A percentile compares a stretch with the other conserved stretches of the same genome.
Conservation (phyloP, 2,329 filamentous ascomycete genomes). For the Hirsutella minnesotensis region DNA sequence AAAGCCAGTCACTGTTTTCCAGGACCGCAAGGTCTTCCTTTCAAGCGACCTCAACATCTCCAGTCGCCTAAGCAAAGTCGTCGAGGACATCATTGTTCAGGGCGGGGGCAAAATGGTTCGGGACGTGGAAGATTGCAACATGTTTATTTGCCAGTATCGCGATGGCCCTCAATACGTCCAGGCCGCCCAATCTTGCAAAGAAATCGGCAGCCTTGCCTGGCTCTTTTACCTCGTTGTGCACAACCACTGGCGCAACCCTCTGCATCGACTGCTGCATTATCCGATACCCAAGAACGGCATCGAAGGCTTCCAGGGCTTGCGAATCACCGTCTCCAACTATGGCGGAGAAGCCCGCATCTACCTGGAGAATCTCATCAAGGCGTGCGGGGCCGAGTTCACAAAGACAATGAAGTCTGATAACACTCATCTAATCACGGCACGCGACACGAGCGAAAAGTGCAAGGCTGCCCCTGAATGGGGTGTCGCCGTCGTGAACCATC, state of each 20-base stretch:
- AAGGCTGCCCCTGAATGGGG: conserved; percentile 87
- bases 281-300: conserved; percentile 69
- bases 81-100: conserved; percentile 57
- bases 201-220: conserved; percentile 89
- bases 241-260: conserved; percentile 79
- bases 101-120: conserved; percentile 61
- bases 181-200: conserved; percentile 65
- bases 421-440: conserved; percentile 87
- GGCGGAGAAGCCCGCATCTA: conserved; percentile 89
- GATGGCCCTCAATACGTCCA: conserved; percentile 66
- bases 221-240: conserved; percentile 83
- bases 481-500: conserved; percentile 79
- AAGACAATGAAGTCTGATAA: conserved; percentile 94
- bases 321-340: conserved; percentile 91
- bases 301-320: conserved; percentile 62
- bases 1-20: conserved; percentile 60
- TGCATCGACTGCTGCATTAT: conserved; percentile 78
- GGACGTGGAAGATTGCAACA: conserved; percentile 59
- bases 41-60: conserved; percentile 63
- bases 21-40: conserved; percentile 65
- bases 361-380: conserved; percentile 79
- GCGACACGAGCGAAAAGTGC: conserved; percentile 84
- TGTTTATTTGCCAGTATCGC: conserved; percentile 79
- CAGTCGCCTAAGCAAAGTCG: conserved; percentile 50
- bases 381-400: conserved; percentile 78